Percentiles rank a stretch among this genome's conserved stretches.
Conservation (phyloP, 2,329 filamentous ascomycete species). For the Neurospora crassa region DNA sequence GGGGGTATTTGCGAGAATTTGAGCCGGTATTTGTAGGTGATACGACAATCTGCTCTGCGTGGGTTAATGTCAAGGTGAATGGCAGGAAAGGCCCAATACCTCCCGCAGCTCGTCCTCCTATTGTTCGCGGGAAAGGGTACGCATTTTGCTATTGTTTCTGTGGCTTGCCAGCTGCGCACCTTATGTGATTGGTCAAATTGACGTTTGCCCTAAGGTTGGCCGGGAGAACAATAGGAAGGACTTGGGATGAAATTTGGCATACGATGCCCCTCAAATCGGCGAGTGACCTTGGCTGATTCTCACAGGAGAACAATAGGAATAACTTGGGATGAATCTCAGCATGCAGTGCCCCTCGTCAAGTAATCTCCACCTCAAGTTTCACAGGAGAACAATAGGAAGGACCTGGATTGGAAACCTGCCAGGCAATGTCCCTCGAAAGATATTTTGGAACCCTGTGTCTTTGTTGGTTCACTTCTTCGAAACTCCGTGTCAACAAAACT, state of each 20-base stretch:
- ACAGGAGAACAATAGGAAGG: neutral
- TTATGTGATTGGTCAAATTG: neutral
- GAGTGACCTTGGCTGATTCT: neutral
- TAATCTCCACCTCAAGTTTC: neutral
- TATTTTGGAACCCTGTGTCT: neutral
- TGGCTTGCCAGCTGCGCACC: neutral
- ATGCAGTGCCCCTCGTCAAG: neutral
- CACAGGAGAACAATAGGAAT: neutral
- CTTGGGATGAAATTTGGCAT: neutral
- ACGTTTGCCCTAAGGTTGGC: neutral
- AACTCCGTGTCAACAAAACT: neutral
- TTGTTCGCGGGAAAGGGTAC: neutral
- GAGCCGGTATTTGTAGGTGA: neutral
- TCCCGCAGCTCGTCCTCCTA: neutral
- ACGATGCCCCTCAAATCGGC: neutral
- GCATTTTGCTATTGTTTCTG: neutral
- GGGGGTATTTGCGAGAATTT: neutral
- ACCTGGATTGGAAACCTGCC: neutral
- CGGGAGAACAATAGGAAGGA: neutral
- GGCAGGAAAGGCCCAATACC: neutral
- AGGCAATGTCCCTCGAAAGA: neutral
- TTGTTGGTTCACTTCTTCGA: neutral
- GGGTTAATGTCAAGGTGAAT: neutral
- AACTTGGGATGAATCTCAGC: neutral
- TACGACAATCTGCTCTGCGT: neutral